Base-by-base conservation (phyloP, 2,329 filamentous ascomycete genomes). In the Xylaria sp. region DNA sequence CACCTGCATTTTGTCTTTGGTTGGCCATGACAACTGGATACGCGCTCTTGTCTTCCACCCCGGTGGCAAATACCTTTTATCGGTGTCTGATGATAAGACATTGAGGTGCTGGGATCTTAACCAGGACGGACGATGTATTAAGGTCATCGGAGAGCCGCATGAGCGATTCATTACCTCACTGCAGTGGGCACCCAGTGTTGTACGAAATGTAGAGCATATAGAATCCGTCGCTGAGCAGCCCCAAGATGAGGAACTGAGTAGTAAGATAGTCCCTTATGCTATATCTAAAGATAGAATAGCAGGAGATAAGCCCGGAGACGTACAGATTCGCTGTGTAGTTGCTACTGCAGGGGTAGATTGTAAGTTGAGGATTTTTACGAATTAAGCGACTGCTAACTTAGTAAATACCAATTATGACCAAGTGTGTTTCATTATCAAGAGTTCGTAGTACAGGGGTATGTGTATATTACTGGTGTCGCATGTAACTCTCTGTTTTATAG, bases 21-120 rank as follows among this genome's bases (percentile, higher is more conserved):
- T 90, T 1, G 95, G 95, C 1, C 95, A 98, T 78, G 94, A 98
- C 79, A 98, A 97, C 79, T 98, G 95, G 95, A 89, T 98, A 9
- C 90, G 93, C 35, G 91, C 88, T 0, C 82, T 98, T 3, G 89
- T 93, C 13, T 98, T 97, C 79, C 95, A 98, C 76, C 95, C 95
- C 0, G 92, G 93, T 10, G 95, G 95, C 53, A 97, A 95, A 79
- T 98, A 96, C 76, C 86, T 98, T 0, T 82, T 98, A 6, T 94
- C 91, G 5, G 93, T 92, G 23, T 88, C 91, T 16, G 95, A 98
- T 79, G 95, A 98, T 82, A 97, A 96, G 83, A 94, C 93, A 5
- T 85, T 98, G 68, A 87, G 94, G 65, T 98, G 94, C 83, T 98
- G 95, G 95, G 95, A 98, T 82, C 84, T 98, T 23, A 87, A 87